Percentiles rank a stretch among this genome's conserved stretches.
Evolutionary conservation across 495 filamentous ascomycete species (phyloP).

Genomic region (Annulohypoxylon maeteangense): DNA sequence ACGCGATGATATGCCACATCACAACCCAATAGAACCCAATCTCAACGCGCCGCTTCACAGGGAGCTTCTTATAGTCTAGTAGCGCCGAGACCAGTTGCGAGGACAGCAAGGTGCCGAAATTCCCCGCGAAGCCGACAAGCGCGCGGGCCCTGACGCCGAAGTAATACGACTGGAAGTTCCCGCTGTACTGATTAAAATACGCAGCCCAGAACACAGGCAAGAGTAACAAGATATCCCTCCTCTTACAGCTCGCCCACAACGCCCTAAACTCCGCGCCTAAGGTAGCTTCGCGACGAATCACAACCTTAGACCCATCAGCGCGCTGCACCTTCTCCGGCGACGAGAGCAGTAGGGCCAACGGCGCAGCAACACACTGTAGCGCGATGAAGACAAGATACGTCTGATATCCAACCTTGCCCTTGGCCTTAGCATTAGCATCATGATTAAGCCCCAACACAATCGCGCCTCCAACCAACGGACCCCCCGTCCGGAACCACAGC

Average conservation of each 20-base stretch:
- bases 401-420: constrained; percentile 64
- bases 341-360: constrained; percentile 62
- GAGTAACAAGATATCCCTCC: constrained; percentile 62
- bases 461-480: constrained; percentile 65
- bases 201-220: constrained; percentile 66
- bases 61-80: constrained; percentile 54
- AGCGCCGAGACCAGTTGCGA: constrained; percentile 55
- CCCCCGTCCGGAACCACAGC: constrained; percentile 66
- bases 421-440: constrained; percentile 50
- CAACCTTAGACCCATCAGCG: constrained; percentile 55
- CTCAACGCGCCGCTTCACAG: constrained; percentile 53
- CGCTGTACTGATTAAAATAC: constrained; percentile 67
- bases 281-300: constrained; percentile 53
- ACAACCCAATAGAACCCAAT: constrained; percentile 58
- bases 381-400: constrained; percentile 67
- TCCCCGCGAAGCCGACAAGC: constrained; percentile 61
- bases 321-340: constrained; percentile 66
- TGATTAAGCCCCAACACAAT: constrained; percentile 66
- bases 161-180: constrained; percentile 70
- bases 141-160: constrained; percentile 67
- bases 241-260: constrained; percentile 57
- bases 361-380: constrained; percentile 63
- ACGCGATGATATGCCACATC: constrained; percentile 55
- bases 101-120: constrained; percentile 52
- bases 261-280: constrained; percentile 60